A percentile compares a stretch with the other conserved stretches of the same genome.
These are phyloP conservation scores for Aspergillus puulaauensis DNA, from an alignment of 2,329 filamentous ascomycete genomes.

Conservation along the genomic window DNA sequence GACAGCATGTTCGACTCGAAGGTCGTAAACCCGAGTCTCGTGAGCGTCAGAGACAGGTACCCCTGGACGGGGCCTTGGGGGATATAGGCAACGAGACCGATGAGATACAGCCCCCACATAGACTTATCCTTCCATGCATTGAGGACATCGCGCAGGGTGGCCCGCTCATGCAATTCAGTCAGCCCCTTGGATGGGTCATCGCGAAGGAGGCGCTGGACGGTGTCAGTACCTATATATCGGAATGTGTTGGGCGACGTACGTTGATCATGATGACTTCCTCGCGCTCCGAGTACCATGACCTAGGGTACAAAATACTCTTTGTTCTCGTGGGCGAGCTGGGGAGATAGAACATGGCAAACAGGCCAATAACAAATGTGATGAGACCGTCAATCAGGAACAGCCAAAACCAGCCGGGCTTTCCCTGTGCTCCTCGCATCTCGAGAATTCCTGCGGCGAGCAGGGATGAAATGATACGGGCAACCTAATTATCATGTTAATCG, in stretches of 20 bases:
- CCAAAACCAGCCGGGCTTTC: constrained; percentile 45
- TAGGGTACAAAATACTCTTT: constrained; percentile 21
- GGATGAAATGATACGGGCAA: constrained; percentile 36
- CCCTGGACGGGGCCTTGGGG: constrained; percentile 49
- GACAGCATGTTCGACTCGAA: constrained; percentile 34
- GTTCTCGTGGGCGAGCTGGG: constrained; percentile 29
- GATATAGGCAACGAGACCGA: constrained; percentile 47
- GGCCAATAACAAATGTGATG: constrained; percentile 44
- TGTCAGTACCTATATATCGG: neutral
- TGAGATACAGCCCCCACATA: constrained; percentile 53
- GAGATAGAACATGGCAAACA: constrained; percentile 30
- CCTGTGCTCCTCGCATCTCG: constrained; percentile 43
- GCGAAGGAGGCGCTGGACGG: constrained; percentile 47
- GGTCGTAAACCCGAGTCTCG: constrained; percentile 27
- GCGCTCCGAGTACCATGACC: constrained; percentile 27
- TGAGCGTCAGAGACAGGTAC: constrained; percentile 58
- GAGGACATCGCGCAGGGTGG: constrained; percentile 46
- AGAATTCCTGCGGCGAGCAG: constrained; percentile 42
- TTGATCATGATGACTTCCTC: constrained; percentile 33
- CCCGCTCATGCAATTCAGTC: constrained; percentile 47
- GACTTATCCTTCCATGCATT: constrained; percentile 47
- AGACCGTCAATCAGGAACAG: constrained; percentile 46
- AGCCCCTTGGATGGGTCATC: constrained; percentile 56
- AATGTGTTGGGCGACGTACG: constrained; percentile 1
- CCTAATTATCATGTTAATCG: neutral